A percentile compares a stretch with the other conserved stretches of the same genome.
Evolutionary conservation across 371 early-diverging fungal species (phyloP).

Genomic region (Rhizopus sp.): DNA sequence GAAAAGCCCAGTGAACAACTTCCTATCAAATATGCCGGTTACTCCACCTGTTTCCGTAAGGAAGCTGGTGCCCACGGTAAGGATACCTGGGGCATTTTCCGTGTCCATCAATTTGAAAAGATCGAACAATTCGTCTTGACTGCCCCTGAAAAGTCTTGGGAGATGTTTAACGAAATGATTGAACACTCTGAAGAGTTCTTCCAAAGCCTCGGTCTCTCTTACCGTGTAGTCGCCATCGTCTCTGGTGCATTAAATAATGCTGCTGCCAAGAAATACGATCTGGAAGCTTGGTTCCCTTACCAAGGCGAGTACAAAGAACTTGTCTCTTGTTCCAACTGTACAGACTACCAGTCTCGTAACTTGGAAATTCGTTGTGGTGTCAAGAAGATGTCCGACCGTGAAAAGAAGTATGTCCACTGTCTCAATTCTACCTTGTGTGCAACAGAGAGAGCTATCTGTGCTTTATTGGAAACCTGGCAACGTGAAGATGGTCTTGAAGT

Average conservation of each 20-base stretch:
- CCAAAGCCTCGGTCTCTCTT: slow-evolving; percentile 93
- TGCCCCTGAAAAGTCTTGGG: slow-evolving; percentile 97
- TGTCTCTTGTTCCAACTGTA: slow-evolving; percentile 99
- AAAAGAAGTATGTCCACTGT: slow-evolving; percentile 98
- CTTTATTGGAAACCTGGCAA: slow-evolving; percentile 98
- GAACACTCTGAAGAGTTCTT: slow-evolving; percentile 94
- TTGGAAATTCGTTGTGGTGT: slow-evolving; percentile 98
- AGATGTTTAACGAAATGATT: slow-evolving; percentile 98
- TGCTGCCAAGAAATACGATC: slow-evolving; percentile 99
- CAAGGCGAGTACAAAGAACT: slow-evolving; percentile 99
- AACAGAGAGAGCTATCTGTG: slow-evolving; percentile 98
- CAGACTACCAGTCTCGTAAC: slow-evolving; percentile 96
- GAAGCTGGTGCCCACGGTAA: slow-evolving; percentile 99
- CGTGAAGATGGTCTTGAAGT: slow-evolving; percentile 88
- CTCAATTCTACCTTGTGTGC: slow-evolving; percentile 99
- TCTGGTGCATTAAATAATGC: slow-evolving; percentile 99
- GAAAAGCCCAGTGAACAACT: slow-evolving; percentile 88
- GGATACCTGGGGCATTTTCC: slow-evolving; percentile 99
- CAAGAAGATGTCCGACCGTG: slow-evolving; percentile 95
- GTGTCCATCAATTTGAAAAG: slow-evolving; percentile 99
- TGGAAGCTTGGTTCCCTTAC: slow-evolving; percentile 99
- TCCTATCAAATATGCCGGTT: slow-evolving; percentile 97
- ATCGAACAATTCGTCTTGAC: slow-evolving; percentile 99
- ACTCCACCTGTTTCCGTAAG: slow-evolving; percentile 99
- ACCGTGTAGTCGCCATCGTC: slow-evolving; percentile 94